These are phyloP conservation scores for Flagelloscypha sp. DNA, from an alignment of 768 basidiomycete genomes.

Conservation along the genomic window DNA sequence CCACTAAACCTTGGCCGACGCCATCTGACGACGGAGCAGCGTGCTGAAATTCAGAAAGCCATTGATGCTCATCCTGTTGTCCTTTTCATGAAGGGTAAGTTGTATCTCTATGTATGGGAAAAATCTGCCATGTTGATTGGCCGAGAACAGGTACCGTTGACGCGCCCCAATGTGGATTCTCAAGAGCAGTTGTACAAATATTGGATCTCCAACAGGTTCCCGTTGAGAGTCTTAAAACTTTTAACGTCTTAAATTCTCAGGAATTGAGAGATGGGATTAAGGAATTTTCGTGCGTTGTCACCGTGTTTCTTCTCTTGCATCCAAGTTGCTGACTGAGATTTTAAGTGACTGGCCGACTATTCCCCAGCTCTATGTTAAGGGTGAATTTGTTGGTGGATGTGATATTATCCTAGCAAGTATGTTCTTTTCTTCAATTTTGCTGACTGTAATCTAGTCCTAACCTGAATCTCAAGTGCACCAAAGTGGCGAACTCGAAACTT, in stretches of 20 bases:
- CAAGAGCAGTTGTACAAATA: slow-evolving; percentile 86
- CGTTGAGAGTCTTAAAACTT: slow-evolving; percentile 75
- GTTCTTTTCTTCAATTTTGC: slow-evolving; percentile 23
- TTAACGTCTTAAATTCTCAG: slow-evolving; percentile 79
- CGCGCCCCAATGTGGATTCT: slow-evolving; percentile 90
- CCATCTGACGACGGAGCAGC: slow-evolving; percentile 54
- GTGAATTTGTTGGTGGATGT: slow-evolving; percentile 95
- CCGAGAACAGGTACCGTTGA: no score
- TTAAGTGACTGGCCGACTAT: slow-evolving; percentile 95
- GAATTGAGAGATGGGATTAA: slow-evolving; percentile 85
- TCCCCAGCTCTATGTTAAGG: slow-evolving; percentile 89
- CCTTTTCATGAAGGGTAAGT: slow-evolving; percentile 98
- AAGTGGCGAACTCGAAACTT: slow-evolving; percentile 82
- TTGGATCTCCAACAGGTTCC: slow-evolving; percentile 80
- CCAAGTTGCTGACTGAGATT: background rate
- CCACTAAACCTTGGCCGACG: slow-evolving; percentile 23
- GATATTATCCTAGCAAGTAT: slow-evolving; percentile 87
- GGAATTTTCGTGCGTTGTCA: slow-evolving; percentile 72
- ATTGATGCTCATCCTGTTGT: slow-evolving; percentile 75
- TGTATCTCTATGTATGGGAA: no score
- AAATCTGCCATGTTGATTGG: no score
- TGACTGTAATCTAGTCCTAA: slow-evolving; percentile 1
- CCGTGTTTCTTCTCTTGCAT: background rate
- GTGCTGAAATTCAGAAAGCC: slow-evolving; percentile 62
- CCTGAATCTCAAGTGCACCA: slow-evolving; percentile 71